These are phyloP conservation scores for Pelargonium nanum DNA, from an alignment of 345 rosid genomes.

Conservation along the genomic window DNA sequence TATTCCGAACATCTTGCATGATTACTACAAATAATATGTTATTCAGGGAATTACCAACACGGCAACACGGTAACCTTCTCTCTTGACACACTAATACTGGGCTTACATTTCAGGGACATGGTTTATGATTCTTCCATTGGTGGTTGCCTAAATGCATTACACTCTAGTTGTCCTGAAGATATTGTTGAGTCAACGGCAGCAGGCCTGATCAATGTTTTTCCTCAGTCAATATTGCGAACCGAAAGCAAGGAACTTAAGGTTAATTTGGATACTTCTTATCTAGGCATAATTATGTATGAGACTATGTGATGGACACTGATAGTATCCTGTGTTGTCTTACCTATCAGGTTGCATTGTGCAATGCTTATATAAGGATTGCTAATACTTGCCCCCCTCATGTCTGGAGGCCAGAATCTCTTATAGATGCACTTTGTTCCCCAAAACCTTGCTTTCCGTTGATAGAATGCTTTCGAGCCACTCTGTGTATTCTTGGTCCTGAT, in stretches of 20 bases:
- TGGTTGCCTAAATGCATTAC: slow-evolving; percentile 52
- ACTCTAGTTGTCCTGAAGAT: slow-evolving; percentile 59
- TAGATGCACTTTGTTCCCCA: slow-evolving; percentile 41
- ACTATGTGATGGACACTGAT: background rate
- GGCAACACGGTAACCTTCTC: too few relatives aligned
- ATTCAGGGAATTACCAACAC: too few relatives aligned
- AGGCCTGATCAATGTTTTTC: slow-evolving; percentile 43
- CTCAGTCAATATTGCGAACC: slow-evolving; percentile 53
- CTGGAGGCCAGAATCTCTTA: slow-evolving; percentile 70
- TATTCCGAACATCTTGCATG: too few relatives aligned
- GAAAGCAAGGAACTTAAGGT: slow-evolving; percentile 86
- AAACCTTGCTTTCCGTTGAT: slow-evolving; percentile 60
- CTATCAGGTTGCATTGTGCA: slow-evolving; percentile 69
- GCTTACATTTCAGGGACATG: slow-evolving; percentile 39
- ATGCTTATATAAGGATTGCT: slow-evolving; percentile 56
- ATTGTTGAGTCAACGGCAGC: slow-evolving; percentile 64
- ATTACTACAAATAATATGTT: too few relatives aligned
- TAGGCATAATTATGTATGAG: background rate
- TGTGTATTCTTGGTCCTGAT: slow-evolving; percentile 49
- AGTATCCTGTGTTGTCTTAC: slow-evolving; percentile 5
- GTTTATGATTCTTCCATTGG: slow-evolving; percentile 74
- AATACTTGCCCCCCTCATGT: slow-evolving; percentile 64
- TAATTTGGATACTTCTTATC: slow-evolving; percentile 5
- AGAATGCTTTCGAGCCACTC: slow-evolving; percentile 59
- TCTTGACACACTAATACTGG: slow-evolving; percentile 1